Conservation (phyloP, 352 stramenopile genomes). For the Phytophthora sp. region DNA sequence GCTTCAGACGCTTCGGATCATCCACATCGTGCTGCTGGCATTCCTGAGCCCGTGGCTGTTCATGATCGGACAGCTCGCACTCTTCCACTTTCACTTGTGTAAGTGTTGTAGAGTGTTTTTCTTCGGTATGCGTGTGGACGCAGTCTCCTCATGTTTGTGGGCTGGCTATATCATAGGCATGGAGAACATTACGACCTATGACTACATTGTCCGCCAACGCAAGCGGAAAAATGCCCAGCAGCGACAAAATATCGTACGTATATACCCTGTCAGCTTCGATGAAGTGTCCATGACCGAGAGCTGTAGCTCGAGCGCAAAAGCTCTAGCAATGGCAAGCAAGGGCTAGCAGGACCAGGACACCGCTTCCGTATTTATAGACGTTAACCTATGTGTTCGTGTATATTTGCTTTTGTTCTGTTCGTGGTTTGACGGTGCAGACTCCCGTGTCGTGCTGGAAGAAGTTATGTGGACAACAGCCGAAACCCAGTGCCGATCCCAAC, state of each 20-base stretch:
- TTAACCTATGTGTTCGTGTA: constrained; percentile 10
- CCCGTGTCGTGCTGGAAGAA: constrained; percentile 43
- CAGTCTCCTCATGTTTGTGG: background rate
- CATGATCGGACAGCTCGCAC: constrained; percentile 76
- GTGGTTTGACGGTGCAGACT: constrained; percentile 18
- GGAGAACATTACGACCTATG: constrained; percentile 87
- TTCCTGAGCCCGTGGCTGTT: constrained; percentile 80
- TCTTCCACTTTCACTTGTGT: constrained; percentile 90
- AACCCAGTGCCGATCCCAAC: constrained; percentile 4
- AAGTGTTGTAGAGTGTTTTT: constrained; percentile 22
- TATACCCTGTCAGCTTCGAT: constrained; percentile 49
- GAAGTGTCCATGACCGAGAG: constrained; percentile 19
- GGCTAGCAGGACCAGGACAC: constrained; percentile 17
- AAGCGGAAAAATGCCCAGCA: constrained; percentile 75
- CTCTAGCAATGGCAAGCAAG: background rate
- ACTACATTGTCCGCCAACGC: constrained; percentile 87
- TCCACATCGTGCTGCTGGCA: constrained; percentile 68
- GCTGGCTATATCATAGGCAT: constrained; percentile 45
- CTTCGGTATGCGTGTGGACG: background rate
- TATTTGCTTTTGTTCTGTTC: constrained; percentile 6
- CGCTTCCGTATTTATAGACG: constrained; percentile 27
- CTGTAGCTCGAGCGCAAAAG: constrained; percentile 19
- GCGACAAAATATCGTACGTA: constrained; percentile 74
- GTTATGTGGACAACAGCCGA: constrained; percentile 25
- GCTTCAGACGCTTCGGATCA: constrained; percentile 58